These are phyloP conservation scores for Phaffia australis DNA, from an alignment of 768 basidiomycete genomes.

Conservation along the genomic window DNA sequence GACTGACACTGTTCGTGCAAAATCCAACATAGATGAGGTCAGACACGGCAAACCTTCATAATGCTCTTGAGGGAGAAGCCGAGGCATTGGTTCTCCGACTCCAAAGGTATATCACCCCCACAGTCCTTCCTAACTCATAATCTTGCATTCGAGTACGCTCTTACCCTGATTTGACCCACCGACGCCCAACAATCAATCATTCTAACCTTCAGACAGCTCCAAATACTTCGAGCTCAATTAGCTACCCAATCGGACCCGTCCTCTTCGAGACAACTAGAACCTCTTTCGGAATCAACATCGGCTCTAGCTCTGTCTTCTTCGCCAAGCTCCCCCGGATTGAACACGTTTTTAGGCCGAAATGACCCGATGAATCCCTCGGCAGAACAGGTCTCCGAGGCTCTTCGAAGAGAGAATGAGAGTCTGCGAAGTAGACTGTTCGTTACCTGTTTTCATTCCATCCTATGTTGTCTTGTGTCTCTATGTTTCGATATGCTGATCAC, in stretches of 20 bases:
- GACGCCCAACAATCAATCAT: background rate
- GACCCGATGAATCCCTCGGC: constrained; percentile 13
- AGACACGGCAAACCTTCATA: constrained; percentile 17
- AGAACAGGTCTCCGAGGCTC: constrained; percentile 6
- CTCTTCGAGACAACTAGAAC: background rate
- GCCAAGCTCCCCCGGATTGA: background rate
- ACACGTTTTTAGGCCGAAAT: background rate
- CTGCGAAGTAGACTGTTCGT: constrained; percentile 16
- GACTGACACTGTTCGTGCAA: no score
- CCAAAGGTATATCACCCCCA: constrained; percentile 7
- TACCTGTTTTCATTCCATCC: background rate
- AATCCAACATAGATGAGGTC: background rate
- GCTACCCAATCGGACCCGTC: background rate
- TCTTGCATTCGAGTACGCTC: background rate
- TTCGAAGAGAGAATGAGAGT: constrained; percentile 17
- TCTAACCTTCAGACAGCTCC: constrained; percentile 11
- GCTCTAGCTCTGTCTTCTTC: background rate
- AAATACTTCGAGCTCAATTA: constrained; percentile 18
- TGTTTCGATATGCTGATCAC: background rate
- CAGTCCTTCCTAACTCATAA: background rate
- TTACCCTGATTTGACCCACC: background rate
- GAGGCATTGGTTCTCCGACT: constrained; percentile 22
- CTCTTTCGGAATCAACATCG: background rate
- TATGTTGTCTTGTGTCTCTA: background rate
- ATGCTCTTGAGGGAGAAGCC: constrained; percentile 20